Base-by-base conservation (phyloP, 805 yeast genomes). In the Candida tallmaniae region DNA sequence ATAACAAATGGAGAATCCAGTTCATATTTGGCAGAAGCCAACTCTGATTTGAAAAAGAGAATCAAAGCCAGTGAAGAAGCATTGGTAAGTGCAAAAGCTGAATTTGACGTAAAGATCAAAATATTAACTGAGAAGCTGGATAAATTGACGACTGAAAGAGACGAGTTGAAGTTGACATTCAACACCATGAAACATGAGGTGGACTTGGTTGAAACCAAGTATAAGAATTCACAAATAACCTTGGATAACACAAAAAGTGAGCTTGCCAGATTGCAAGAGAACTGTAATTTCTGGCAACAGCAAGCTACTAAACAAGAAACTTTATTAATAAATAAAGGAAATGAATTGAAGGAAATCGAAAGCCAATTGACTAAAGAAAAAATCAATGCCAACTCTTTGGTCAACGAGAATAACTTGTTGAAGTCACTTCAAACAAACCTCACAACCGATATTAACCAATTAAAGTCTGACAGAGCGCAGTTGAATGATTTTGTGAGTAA, bases 381-480 rank as follows among this genome's bases (percentile, higher is more conserved):
- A 18, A 54, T 70, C 4, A 73, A 73, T 20, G 41, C 74, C 5
- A 65, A 66, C 11, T 73, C 70, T 33, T 54, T 79, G 39, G 59
- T 62, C 34, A 72, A 79, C 2, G 90, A 83, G 45, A 74, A 69
- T 37, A 58, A 65, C 4, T 50, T 78, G 27, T 68, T 77, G 67
- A 56, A 62, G 25, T 48, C 74, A 0, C 47, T 71, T 10, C 80
- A 78, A 42, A 53, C 59, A 12, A 61, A 81, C 8, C 53, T 83
- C 20, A 60, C 69, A 21, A 58, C 60, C 10, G 86, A 83, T 41
- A 67, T 78, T 27, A 57, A 60, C 6, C 70, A 65, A 19, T 56
- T 83, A 36, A 59, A 68, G 29, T 68, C 69, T 3, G 95, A 87
- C 49, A 78, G 75, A 46, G 55, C 70, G 5, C 69, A 75, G 34